These are phyloP conservation scores for Chaetomium sp. DNA, from an alignment of 2,329 filamentous ascomycete genomes.

Conservation along the genomic window DNA sequence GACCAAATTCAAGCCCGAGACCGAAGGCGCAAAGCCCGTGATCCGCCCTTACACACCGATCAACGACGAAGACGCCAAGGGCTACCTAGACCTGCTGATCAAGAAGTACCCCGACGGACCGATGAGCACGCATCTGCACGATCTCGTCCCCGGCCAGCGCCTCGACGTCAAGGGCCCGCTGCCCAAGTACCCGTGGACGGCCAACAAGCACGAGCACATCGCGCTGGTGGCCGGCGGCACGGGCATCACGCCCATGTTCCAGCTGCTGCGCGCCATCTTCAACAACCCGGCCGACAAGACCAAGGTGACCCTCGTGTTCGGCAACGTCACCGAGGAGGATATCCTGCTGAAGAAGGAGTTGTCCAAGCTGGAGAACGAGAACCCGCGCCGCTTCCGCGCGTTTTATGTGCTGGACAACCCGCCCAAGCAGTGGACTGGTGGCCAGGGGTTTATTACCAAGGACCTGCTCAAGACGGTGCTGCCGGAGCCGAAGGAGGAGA, in stretches of 20 bases:
- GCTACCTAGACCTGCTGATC: slow-evolving; percentile 80
- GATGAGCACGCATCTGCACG: slow-evolving; percentile 87
- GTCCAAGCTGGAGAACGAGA: slow-evolving; percentile 83
- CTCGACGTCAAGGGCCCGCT: slow-evolving; percentile 94
- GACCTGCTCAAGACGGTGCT: slow-evolving; percentile 91
- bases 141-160: slow-evolving; percentile 71
- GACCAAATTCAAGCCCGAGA: slow-evolving; percentile 76
- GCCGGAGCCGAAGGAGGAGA: slow-evolving; percentile 82
- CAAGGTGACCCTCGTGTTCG: slow-evolving; percentile 92
- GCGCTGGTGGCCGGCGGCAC: slow-evolving; percentile 88
- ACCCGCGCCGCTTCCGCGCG: slow-evolving; percentile 88
- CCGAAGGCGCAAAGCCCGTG: slow-evolving; percentile 75
- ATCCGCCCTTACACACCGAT: slow-evolving; percentile 90
- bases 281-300: slow-evolving; percentile 95
- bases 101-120: slow-evolving; percentile 87
- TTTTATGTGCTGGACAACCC: slow-evolving; percentile 91
- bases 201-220: slow-evolving; percentile 92
- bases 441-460: slow-evolving; percentile 78
- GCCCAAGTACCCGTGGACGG: slow-evolving; percentile 81
- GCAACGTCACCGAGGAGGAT: slow-evolving; percentile 83
- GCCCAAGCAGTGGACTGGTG: slow-evolving; percentile 68
- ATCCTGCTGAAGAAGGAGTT: slow-evolving; percentile 86
- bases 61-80: slow-evolving; percentile 74
- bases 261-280: slow-evolving; percentile 87
- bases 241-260: slow-evolving; percentile 97